Evolutionary conservation across 2,329 filamentous ascomycete genomes (phyloP), one percentile per base, ranked within the genome.

Genomic region (Scedosporium aurantiacum): DNA sequence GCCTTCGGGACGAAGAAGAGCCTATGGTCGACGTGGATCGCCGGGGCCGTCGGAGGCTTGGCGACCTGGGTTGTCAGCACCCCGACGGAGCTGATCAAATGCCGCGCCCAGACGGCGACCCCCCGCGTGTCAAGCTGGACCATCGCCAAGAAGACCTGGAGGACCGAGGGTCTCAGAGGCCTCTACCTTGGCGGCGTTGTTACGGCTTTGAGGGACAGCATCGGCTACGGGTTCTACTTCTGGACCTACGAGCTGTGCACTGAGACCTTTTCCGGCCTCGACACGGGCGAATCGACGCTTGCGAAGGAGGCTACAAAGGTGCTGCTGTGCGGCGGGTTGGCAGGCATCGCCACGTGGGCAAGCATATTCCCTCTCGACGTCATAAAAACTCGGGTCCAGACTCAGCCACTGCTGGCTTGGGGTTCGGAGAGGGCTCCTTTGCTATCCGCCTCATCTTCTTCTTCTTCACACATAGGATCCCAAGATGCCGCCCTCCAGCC

Each of bases 201-300:
- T 16, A 97, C 93, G 0, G 90, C 88, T 60, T 70, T 93, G 47
- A 81, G 93, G 58, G 93, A 97, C 73, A 87, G 88, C 62, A 82
- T 97, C 61, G 93, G 93, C n/a, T 97, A 97, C 74, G 93, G 92
- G 0, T 97, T 97, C 73, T 97, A 97, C 70, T 97, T 97, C 72
- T 96, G 89, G 89, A 88, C 88, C 1, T 97, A 97, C 70, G 89
- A 95, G 73, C 76, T 92, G 63, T 84, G 80, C 65, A 90, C 87
- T 64, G 80, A 83, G 41, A 76, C 78, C 60, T 78, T 85, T 72
- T 76, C 76, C 18, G 74, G 74, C 3, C 59, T 65, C 5, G 25
- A 56, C 23, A 63, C 63, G 7, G 60, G 66, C 14, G 65, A 66
- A 23, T 63, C 66, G 2, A 68, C 68, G 0, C 62, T 70, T 54